Evolutionary conservation across 1,284 basidiomycete genomes (phyloP).

Genomic region (Austropuccinia psidii): DNA sequence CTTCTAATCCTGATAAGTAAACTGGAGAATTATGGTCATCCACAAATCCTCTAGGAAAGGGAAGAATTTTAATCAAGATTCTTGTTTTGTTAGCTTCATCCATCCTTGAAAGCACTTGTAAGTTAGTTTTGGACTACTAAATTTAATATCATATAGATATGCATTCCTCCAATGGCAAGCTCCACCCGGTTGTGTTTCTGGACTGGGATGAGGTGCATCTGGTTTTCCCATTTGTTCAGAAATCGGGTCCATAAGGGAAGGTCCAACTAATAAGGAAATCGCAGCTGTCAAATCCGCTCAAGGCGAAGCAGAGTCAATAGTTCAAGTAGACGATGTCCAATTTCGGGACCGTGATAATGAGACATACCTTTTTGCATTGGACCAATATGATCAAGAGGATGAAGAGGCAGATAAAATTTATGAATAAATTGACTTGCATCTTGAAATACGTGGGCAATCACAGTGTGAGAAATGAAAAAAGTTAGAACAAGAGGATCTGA

Average conservation of each 20-base stretch:
- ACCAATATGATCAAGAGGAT: slow-evolving; percentile 92
- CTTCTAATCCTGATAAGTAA: slow-evolving; percentile 35
- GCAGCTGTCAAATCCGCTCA: slow-evolving; percentile 52
- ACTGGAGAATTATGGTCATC: neutral
- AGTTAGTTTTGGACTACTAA: no score
- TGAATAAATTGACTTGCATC: slow-evolving; percentile 75
- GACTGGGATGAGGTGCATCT: slow-evolving; percentile 91
- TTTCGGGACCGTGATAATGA: slow-evolving; percentile 98
- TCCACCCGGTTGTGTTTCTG: slow-evolving; percentile 87
- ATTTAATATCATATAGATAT: slow-evolving; percentile 5
- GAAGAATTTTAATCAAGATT: neutral
- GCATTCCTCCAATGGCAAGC: slow-evolving; percentile 50
- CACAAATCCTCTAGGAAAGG: neutral
- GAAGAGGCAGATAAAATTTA: slow-evolving; percentile 96
- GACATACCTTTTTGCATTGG: slow-evolving; percentile 87
- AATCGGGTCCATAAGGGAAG: slow-evolving; percentile 95
- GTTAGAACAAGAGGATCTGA: slow-evolving; percentile 62
- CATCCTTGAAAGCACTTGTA: neutral
- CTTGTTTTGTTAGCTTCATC: neutral
- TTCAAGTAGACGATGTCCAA: slow-evolving; percentile 64
- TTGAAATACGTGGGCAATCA: slow-evolving; percentile 74
- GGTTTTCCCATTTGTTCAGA: slow-evolving; percentile 98
- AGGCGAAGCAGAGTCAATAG: slow-evolving; percentile 71
- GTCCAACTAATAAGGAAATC: slow-evolving; percentile 60
- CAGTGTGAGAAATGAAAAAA: slow-evolving; percentile 71